Evolutionary conservation across 331 rosid genomes (phyloP), one percentile per base, ranked within the genome.

Genomic region (Quercus phellos): DNA sequence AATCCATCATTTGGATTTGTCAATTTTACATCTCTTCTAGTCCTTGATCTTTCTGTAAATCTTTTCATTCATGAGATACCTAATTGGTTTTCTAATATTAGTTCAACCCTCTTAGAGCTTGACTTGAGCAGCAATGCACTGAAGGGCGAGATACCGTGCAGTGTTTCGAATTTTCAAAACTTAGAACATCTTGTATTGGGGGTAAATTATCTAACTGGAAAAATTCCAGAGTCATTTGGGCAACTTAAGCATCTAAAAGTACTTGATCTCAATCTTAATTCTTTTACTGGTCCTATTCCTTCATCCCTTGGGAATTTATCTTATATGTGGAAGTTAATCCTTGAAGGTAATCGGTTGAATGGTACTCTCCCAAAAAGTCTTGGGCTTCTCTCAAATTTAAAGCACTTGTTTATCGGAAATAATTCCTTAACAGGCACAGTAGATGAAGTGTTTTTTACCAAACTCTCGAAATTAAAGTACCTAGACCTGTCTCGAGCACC

Each of bases 281-380:
- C 46, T 42, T 6, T 83, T 26, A 21, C 26, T 51, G 19, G 71
- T 71, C 64, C 83, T 21, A 43, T 83, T 70, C 81, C 81, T 0
- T 42, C 78, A 63, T 79, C 86, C 53, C 76, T 79, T 70, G 50
- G 75, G 21, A 83, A 83, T 54, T 79, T 83, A 79, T 61, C 86
- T 42, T 83, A 80, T 55, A 70, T 83, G 75, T 74, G 59, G 68
- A 74, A 22, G 5, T 71, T 83, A 64, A 79, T 74, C 68, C 72
- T 83, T n/a, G 64, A 63, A 35, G 74, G 54, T 43, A 83, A 83
- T 69, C 32, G 32, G 61, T 46, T 83, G 3, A 78, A 74, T 78
- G 83, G 80, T 16, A 83, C 80, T n/a, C 74, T 53, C 70, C 80
- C 83, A 0, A 51, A 27, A 77, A 74, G 70, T 38, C 69, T 83